Conservation (phyloP, 106 monocot genomes). For the Allium fistulosum region DNA sequence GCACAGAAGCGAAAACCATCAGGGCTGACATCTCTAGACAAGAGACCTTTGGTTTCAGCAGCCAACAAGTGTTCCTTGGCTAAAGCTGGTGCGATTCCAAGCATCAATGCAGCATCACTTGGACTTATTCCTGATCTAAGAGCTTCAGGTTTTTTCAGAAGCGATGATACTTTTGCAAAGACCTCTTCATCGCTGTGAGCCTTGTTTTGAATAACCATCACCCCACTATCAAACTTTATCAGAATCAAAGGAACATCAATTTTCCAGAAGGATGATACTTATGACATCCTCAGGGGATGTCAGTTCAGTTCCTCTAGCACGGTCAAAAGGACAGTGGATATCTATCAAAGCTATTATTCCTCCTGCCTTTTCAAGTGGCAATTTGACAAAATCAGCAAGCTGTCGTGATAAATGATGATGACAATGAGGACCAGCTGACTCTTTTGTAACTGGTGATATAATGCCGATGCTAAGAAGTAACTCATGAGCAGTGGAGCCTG, state of each 20-base stretch:
- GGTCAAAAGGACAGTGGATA: too few species aligned
- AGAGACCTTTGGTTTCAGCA: conserved; percentile 80
- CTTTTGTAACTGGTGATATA: too few species aligned
- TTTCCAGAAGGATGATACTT: conserved; percentile 75
- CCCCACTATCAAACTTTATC: conserved; percentile 92
- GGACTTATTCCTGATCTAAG: conserved; percentile 72
- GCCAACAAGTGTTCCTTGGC: conserved; percentile 87
- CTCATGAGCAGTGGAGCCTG: conserved; percentile 53
- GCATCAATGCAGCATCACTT: conserved; percentile 75
- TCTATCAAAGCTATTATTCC: too few species aligned
- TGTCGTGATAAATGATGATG: too few species aligned
- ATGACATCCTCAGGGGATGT: conserved; percentile 94
- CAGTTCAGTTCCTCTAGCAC: conserved; percentile 30
- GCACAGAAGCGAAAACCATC: conserved; percentile 88
- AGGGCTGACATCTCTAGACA: conserved; percentile 91
- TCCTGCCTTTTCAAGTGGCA: too few species aligned
- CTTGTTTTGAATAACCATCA: conserved; percentile 37
- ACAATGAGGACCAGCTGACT: too few species aligned
- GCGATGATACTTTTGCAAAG: conserved; percentile 63
- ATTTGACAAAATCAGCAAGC: too few species aligned
- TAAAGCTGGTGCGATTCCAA: conserved; percentile 87
- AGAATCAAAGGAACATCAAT: conserved; percentile 89
- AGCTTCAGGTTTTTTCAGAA: conserved; percentile 67
- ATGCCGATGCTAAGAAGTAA: too few species aligned
- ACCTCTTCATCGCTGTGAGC: conserved; percentile 21